Evolutionary conservation across 2,329 filamentous ascomycete species (phyloP), one percentile per base, ranked within the genome.

Genomic region (Huntiella decipiens): DNA sequence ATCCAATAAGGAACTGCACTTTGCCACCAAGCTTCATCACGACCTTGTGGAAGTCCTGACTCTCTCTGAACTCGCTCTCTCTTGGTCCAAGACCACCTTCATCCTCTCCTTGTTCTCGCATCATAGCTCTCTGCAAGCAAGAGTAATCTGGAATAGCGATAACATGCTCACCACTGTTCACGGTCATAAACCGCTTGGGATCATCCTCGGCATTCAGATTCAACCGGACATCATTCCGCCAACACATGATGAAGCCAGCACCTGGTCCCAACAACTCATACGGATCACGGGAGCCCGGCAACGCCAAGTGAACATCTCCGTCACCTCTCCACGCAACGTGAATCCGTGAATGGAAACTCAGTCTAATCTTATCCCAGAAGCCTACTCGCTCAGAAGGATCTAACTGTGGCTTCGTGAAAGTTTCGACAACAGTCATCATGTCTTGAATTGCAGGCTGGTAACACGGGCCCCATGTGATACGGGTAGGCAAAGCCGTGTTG

Each of bases 351-450:
- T 98, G 91, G 60, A 95, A 93, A 55, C 80, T 87, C 34, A 98
- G 70, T 46, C 91, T 73, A 44, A 98, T 87, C 67, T 98, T 98
- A 63, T 98, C 91, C 91, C 91, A 98, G 65, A 98, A 98, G 3
- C 91, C 91, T 40, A 93, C 85, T 47, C 82, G 73, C 52, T 98
- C 92, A 0, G 91, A 96, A 1, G 83, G 81, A 59, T 98, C 92
- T 22, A 95, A 70, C 52, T 88, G 87, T 5, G 88, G 85, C 58
- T 98, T 98, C 1, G 88, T 95, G 59, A 98, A 96, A 2, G 83
- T 88, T 61, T 98, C 91, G 51, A 98, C 82, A 19, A 87, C 87
- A 73, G 96, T 95, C 91, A 98, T 98, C 82, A 96, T 94, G 57
- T 98, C 92, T 60, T 98, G 91, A 42, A 98, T 88, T 1, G 88